Conservation (phyloP, 2,329 filamentous ascomycete genomes). For the Epichloe scottii region DNA sequence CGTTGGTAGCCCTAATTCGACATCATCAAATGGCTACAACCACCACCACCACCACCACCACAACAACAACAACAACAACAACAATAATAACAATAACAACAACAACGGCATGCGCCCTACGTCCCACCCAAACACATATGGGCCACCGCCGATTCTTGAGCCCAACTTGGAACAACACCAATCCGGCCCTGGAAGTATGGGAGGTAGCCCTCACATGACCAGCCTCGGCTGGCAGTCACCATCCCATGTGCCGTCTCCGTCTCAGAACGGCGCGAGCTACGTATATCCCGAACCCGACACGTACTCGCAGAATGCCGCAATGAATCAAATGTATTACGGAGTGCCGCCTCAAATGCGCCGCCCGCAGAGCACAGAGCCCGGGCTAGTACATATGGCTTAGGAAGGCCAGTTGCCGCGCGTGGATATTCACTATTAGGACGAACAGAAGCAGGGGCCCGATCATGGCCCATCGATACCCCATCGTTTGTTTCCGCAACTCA, state of each 20-base stretch:
- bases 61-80: too few relatives aligned
- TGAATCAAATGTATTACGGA: conserved; percentile 62
- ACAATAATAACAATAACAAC: conserved; percentile 20
- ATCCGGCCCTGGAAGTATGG: conserved; percentile 53
- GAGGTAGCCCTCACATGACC: conserved; percentile 74
- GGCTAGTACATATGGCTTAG: conserved; percentile 29
- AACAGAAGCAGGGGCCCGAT: neutral
- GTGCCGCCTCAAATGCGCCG: conserved; percentile 53
- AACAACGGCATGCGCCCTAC: conserved; percentile 51
- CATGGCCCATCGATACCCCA: conserved; percentile 13
- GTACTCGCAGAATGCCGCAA: conserved; percentile 45
- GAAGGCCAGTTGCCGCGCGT: conserved; percentile 8
- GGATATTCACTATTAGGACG: neutral
- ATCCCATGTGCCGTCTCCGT: conserved; percentile 58
- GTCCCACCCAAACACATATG: conserved; percentile 73
- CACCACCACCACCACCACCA: too few relatives aligned
- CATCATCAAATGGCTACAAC: conserved; percentile 45
- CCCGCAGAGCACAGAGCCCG: conserved; percentile 62
- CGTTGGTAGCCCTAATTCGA: conserved; percentile 57
- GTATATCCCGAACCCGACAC: conserved; percentile 77
- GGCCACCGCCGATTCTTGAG: conserved; percentile 75
- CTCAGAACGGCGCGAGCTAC: conserved; percentile 54
- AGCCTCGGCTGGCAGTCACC: conserved; percentile 80
- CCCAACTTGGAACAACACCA: conserved; percentile 70
- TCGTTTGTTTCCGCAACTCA: conserved; percentile 3